These are phyloP conservation scores for Fusarium sp. DNA, from an alignment of 2,329 filamentous ascomycete genomes.

Conservation along the genomic window DNA sequence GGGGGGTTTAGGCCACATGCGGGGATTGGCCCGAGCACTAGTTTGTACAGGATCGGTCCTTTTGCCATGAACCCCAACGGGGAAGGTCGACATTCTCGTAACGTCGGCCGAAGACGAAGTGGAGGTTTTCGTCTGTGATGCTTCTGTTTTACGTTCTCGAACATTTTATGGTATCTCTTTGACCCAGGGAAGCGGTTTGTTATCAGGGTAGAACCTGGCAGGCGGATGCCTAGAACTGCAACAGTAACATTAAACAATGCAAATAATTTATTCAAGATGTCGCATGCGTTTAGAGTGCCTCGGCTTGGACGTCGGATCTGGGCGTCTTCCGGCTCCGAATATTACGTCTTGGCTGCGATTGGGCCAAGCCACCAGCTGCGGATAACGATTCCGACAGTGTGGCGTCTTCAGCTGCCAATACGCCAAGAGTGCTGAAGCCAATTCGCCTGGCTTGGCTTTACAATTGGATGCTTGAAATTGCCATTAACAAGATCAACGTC, in stretches of 20 bases:
- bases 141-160: background rate
- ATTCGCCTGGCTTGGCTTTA: background rate
- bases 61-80: slow-evolving; percentile 26
- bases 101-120: slow-evolving; percentile 12
- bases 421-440: background rate
- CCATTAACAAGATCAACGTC: background rate
- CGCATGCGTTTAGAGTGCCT: background rate
- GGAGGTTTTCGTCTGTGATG: background rate
- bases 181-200: background rate
- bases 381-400: background rate
- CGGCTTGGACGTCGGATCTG: slow-evolving; percentile 13
- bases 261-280: background rate
- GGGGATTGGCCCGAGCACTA: slow-evolving; percentile 31
- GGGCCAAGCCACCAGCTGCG: background rate
- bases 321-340: slow-evolving; percentile 25
- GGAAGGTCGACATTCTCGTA: slow-evolving; percentile 19
- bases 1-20: slow-evolving; percentile 15
- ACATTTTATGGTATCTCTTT: background rate
- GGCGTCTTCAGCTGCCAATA: slow-evolving; percentile 12
- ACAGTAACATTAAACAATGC: background rate
- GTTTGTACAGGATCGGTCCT: slow-evolving; percentile 22
- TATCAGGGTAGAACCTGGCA: background rate
- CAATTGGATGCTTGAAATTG: background rate
- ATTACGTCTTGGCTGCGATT: background rate
- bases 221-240: background rate